Evolutionary conservation across 257 asterid species (phyloP).

Genomic region (Osmanthus fragrans): DNA sequence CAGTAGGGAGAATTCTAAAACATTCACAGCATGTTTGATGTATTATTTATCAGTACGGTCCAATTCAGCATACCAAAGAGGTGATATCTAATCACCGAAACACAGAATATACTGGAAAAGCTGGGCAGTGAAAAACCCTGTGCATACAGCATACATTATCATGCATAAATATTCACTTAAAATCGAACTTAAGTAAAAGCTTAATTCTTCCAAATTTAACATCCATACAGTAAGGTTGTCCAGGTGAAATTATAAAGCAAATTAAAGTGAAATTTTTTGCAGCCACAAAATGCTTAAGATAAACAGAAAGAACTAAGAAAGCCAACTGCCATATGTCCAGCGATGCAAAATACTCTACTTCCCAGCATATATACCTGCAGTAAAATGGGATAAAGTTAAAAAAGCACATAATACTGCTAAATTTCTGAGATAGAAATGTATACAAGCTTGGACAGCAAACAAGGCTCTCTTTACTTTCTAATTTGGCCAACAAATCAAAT

Average conservation of each 20-base stretch:
- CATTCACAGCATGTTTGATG: no score
- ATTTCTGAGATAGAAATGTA: neutral
- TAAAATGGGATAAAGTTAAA: neutral
- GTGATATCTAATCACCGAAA: no score
- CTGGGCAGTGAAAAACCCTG: neutral
- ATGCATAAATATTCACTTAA: neutral
- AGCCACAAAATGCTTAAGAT: neutral
- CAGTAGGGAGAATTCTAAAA: no score
- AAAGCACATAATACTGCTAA: no score
- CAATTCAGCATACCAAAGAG: no score
- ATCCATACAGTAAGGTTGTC: neutral
- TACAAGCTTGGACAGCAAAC: neutral
- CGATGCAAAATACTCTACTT: neutral
- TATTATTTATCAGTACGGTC: no score
- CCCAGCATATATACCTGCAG: conserved; percentile 30
- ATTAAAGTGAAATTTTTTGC: neutral
- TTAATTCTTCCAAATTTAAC: no score
- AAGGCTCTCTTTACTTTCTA: neutral
- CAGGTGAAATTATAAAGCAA: neutral
- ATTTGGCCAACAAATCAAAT: neutral
- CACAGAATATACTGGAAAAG: no score
- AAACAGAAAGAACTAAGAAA: neutral
- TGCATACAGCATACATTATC: neutral
- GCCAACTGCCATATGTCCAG: neutral
- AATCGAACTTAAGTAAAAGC: no score